phyloP scores from a whole-genome alignment of 1,284 basidiomycete genomes.

The Fistulina hepatica region DNA sequence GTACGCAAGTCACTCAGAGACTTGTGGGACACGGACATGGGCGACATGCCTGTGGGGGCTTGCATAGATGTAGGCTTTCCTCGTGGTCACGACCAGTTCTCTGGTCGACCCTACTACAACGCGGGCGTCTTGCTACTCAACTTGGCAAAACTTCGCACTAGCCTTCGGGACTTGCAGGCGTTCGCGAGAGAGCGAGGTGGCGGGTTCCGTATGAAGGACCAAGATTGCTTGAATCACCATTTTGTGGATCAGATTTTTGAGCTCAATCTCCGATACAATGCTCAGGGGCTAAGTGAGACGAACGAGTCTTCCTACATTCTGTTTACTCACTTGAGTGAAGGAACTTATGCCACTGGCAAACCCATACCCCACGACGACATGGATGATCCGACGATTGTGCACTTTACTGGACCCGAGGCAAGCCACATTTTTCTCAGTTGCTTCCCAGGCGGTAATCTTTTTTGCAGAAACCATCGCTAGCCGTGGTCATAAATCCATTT shows the following conservation, averaged over 20 bases:
- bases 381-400: conserved; percentile 37
- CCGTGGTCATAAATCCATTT: conserved; percentile 37
- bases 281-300: conserved; percentile 31
- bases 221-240: conserved; percentile 41
- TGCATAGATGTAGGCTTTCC: conserved; percentile 40
- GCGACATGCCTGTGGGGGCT: conserved; percentile 32
- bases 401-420: conserved; percentile 48
- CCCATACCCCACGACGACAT: conserved; percentile 24
- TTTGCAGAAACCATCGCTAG: conserved; percentile 36
- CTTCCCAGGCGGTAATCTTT: no score
- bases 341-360: conserved; percentile 34
- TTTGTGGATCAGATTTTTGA: conserved; percentile 32
- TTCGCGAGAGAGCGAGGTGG: no score
- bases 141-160: conserved; percentile 28
- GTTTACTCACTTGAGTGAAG: conserved; percentile 13
- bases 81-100: conserved; percentile 29
- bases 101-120: conserved; percentile 41
- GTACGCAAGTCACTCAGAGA: conserved; percentile 30
- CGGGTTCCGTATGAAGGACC: no score
- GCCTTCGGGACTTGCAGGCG: conserved; percentile 19
- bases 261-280: conserved; percentile 39
- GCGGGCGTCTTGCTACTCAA: conserved; percentile 44
- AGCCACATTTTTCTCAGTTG: no score
- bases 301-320: neutral
- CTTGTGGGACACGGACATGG: conserved; percentile 38